These are phyloP conservation scores for Vitellaria paradoxa DNA, from an alignment of 179 eudicot species.

Conservation along the genomic window DNA sequence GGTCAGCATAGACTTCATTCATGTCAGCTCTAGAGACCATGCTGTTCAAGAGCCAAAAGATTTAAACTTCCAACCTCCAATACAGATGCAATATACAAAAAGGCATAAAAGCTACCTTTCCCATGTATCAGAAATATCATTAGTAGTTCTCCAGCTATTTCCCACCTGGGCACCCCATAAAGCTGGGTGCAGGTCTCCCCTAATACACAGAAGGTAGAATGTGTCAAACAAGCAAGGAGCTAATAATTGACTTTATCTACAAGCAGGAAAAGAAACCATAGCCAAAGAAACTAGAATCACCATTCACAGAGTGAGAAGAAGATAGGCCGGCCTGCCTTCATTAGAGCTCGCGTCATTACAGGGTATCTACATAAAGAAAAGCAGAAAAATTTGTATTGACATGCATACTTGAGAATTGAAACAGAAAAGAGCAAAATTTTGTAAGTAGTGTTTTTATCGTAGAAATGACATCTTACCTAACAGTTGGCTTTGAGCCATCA, in stretches of 20 bases:
- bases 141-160: slow-evolving; percentile 95
- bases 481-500: slow-evolving; percentile 59
- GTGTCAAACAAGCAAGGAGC: not conserved
- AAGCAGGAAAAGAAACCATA: not conserved
- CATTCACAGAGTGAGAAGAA: slow-evolving; percentile 93
- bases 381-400: not conserved
- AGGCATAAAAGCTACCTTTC: slow-evolving; percentile 41
- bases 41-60: slow-evolving; percentile 31
- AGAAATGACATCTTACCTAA: slow-evolving; percentile 34
- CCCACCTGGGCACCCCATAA: slow-evolving; percentile 76
- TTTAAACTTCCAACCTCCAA: not conserved
- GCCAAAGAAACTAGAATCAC: slow-evolving; percentile 27
- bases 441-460: not conserved
- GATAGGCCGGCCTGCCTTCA: slow-evolving; percentile 78
- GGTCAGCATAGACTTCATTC: slow-evolving; percentile 65
- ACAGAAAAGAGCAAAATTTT: not conserved
- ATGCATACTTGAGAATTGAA: not conserved
- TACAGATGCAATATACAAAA: not conserved
- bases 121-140: slow-evolving; percentile 74
- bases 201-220: slow-evolving; percentile 17
- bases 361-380: slow-evolving; percentile 48
- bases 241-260: not conserved
- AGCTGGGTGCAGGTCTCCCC: slow-evolving; percentile 98
- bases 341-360: slow-evolving; percentile 77
- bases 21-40: slow-evolving; percentile 75